A percentile compares a stretch with the other conserved stretches of the same genome.
These are phyloP conservation scores for Rhodotorula sp. DNA, from an alignment of 1,284 basidiomycete species.

Conservation along the genomic window DNA sequence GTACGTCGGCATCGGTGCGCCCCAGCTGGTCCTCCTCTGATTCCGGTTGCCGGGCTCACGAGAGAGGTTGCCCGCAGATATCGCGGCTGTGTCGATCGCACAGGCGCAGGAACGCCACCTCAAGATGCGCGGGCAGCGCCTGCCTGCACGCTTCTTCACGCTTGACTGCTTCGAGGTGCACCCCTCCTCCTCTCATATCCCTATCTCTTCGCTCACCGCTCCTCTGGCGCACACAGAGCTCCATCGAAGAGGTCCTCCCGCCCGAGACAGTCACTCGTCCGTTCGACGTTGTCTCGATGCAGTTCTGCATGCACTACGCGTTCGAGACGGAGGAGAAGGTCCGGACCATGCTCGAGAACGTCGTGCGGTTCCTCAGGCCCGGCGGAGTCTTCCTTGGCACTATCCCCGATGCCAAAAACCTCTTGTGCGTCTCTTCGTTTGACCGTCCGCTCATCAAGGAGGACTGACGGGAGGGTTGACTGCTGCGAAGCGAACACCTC, in stretches of 20 bases:
- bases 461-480: conserved; percentile 2
- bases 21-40: too few relatives aligned
- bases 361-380: conserved; percentile 71
- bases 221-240: background rate
- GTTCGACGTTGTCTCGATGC: conserved; percentile 95
- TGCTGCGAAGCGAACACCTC: conserved; percentile 4
- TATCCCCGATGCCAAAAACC: conserved; percentile 77
- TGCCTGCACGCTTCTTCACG: conserved; percentile 77
- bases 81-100: conserved; percentile 84
- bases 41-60: too few relatives aligned
- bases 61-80: conserved; percentile 61
- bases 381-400: conserved; percentile 94
- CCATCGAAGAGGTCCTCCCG: conserved; percentile 65
- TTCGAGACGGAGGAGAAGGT: conserved; percentile 87
- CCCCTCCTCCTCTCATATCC: conserved; percentile 2
- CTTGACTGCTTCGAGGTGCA: conserved; percentile 80
- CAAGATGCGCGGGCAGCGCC: conserved; percentile 60
- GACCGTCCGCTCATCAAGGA: background rate
- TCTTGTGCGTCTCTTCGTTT: conserved; percentile 64
- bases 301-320: conserved; percentile 99
- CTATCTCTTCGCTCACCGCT: too few relatives aligned
- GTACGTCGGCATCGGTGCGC: conserved; percentile 74
- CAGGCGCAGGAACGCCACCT: conserved; percentile 75
- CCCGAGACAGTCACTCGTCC: conserved; percentile 57
- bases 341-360: conserved; percentile 90